Evolutionary conservation across 2,329 filamentous ascomycete genomes (phyloP), one percentile per base, ranked within the genome.

Genomic region (Tolypocladium ophioglossoides): DNA sequence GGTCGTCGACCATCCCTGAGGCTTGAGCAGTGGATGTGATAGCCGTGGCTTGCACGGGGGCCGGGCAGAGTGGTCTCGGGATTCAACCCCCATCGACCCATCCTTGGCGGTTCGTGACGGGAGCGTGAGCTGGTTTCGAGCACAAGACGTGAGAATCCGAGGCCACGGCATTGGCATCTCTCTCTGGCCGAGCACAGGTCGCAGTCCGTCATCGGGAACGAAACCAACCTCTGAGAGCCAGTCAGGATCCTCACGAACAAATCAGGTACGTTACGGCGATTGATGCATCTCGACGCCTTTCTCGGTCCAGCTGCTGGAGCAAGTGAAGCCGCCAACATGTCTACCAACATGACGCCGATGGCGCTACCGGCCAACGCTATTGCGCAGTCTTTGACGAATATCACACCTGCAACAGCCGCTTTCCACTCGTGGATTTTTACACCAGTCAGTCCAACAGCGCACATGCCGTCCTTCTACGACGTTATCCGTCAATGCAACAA

Each of bases 401-500:
- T 53, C 16, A 35, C 40, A 27, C 30, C 47, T 20, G 16, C 35
- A 30, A 44, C 47, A 2, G 22, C 39, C 34, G n/a, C 35, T 7
- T 53, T 60, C 37, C 54, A 54, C 35, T 14, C 52, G 2, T 60
- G 57, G 54, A 38, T 47, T 9, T 10, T 56, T 22, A 18, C 30
- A 20, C 47, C 54, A 3, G 44, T 30, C 35, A 6, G 12, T 41
- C 11, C 46, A 37, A 20, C 35, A 32, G 32, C 30, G 30, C 38
- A 34, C 7, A 55, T 50, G 55, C 44, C 54, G 3, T 59, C 56
- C 7, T 63, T 64, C 16, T 51, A 54, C 37, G 50, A 61, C 30
- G 63, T 65, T 20, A 55, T 66, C 24, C 38, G 55, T 14, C 57
- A 53, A 30, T 63, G 61, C 60, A 66, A 66, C 56, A 65, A 66